Conservation (phyloP, 2,329 filamentous ascomycete species). For the Paracoccidioides lutzii region DNA sequence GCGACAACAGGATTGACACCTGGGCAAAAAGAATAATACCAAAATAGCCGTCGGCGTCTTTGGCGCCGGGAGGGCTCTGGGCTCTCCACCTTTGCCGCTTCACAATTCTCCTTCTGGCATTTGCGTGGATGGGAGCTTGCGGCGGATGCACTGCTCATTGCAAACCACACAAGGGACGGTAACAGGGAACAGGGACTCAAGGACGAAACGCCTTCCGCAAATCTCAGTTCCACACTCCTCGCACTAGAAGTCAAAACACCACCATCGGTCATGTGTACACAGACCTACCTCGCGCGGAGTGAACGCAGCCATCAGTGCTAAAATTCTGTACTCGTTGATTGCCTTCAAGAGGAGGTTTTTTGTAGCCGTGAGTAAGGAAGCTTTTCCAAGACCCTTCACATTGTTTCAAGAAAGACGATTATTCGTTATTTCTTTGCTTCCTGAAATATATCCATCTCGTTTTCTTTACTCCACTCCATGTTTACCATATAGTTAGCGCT, state of each 20-base stretch:
- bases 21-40: not conserved
- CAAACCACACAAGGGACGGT: conserved; percentile 1
- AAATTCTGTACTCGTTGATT: conserved; percentile 7
- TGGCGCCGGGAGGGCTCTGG: conserved; percentile 3
- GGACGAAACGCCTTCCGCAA: conserved; percentile 1
- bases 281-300: conserved; percentile 13
- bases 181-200: conserved; percentile 4
- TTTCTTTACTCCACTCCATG: not conserved
- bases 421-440: not conserved
- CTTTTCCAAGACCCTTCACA: not conserved
- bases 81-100: conserved; percentile 5
- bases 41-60: not conserved
- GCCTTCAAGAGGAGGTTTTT: conserved; percentile 2
- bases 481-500: not conserved
- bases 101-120: not conserved
- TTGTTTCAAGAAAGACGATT: not conserved
- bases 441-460: not conserved
- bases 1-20: not conserved
- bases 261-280: conserved; percentile 22
- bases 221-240: not conserved
- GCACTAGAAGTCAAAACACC: conserved; percentile 4
- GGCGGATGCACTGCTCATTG: conserved; percentile 2
- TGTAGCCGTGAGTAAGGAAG: conserved; percentile 3
- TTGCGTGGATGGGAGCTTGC: not conserved
- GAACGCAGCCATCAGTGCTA: not conserved